phyloP scores from a whole-genome alignment of 208 protist species.

The Trypanosoma platydactyli region DNA sequence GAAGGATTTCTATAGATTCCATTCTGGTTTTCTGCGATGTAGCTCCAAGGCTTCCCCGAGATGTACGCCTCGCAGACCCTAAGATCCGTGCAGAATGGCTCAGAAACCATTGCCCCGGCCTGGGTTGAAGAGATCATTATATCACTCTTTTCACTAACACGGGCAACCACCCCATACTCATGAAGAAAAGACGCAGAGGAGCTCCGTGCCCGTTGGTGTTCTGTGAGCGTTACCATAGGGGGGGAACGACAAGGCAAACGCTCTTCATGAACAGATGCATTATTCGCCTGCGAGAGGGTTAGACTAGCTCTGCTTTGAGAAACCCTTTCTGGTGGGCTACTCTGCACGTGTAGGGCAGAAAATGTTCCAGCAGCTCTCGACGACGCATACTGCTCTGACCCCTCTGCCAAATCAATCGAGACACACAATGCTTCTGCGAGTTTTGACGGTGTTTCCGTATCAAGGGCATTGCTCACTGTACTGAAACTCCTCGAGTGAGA shows the following conservation, averaged over 20 bases:
- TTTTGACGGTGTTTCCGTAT: not conserved
- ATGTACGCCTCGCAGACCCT: slow-evolving; percentile 20
- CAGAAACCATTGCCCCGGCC: slow-evolving; percentile 5
- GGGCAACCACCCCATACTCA: slow-evolving; percentile 9
- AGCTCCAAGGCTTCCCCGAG: slow-evolving; percentile 18
- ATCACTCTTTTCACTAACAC: not conserved
- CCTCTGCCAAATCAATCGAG: not conserved
- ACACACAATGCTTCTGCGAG: not conserved
- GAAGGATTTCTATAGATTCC: slow-evolving; percentile 48
- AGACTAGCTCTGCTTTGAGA: not conserved
- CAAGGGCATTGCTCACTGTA: slow-evolving; percentile 1
- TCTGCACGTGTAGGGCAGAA: not conserved
- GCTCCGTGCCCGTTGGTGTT: slow-evolving; percentile 60
- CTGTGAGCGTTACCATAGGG: slow-evolving; percentile 52
- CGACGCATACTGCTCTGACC: not conserved
- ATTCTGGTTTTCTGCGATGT: not conserved
- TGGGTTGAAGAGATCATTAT: not conserved
- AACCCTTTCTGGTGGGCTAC: not conserved
- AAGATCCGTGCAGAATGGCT: slow-evolving; percentile 1
- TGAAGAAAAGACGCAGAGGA: slow-evolving; percentile 16
- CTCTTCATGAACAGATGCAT: not conserved
- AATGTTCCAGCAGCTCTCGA: not conserved
- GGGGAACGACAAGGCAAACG: slow-evolving; percentile 21
- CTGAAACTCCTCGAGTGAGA: slow-evolving; percentile 27
- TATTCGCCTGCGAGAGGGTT: not conserved